Percentiles rank a stretch among this genome's conserved stretches.
Evolutionary conservation across 768 basidiomycete genomes (phyloP).

Genomic region (Boletellus emodensis): DNA sequence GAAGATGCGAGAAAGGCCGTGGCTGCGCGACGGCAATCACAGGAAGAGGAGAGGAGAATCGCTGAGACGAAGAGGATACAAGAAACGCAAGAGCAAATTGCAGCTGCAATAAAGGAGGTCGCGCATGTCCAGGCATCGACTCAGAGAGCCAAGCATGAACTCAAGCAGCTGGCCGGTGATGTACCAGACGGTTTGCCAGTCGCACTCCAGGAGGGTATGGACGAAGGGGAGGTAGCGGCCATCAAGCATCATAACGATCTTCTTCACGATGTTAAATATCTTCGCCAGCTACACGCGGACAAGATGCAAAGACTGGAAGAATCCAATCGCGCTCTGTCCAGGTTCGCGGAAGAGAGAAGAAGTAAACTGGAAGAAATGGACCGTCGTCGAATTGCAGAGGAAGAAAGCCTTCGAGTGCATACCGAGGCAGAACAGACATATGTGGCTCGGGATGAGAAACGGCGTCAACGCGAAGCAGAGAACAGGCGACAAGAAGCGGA

Average conservation of each 20-base stretch:
- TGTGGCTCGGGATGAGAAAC: slow-evolving; percentile 3
- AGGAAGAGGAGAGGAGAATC: slow-evolving; percentile 23
- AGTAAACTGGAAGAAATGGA: slow-evolving; percentile 18
- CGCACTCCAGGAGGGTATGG: slow-evolving; percentile 23
- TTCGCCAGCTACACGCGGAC: slow-evolving; percentile 17
- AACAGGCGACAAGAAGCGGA: slow-evolving; percentile 6
- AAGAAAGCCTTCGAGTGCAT: slow-evolving; percentile 8
- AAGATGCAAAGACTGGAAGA: slow-evolving; percentile 18
- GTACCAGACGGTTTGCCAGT: slow-evolving; percentile 11
- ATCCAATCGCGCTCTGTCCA: slow-evolving; percentile 13
- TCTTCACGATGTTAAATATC: slow-evolving; percentile 10
- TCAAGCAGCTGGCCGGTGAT: not conserved
- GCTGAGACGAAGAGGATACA: slow-evolving; percentile 15
- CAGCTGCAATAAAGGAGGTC: slow-evolving; percentile 16
- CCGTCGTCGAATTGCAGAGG: slow-evolving; percentile 13
- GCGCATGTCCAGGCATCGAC: slow-evolving; percentile 8
- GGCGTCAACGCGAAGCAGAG: slow-evolving; percentile 5
- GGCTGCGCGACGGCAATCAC: slow-evolving; percentile 20
- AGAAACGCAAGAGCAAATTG: slow-evolving; percentile 19
- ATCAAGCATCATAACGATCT: slow-evolving; percentile 11
- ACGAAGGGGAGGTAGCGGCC: slow-evolving; percentile 9
- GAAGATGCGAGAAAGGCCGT: slow-evolving; percentile 21
- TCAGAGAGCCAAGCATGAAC: slow-evolving; percentile 4
- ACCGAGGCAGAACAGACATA: slow-evolving; percentile 11
- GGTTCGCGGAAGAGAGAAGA: slow-evolving; percentile 24